Conservation (phyloP, 345 rosid species). For the Ricinus communis region DNA sequence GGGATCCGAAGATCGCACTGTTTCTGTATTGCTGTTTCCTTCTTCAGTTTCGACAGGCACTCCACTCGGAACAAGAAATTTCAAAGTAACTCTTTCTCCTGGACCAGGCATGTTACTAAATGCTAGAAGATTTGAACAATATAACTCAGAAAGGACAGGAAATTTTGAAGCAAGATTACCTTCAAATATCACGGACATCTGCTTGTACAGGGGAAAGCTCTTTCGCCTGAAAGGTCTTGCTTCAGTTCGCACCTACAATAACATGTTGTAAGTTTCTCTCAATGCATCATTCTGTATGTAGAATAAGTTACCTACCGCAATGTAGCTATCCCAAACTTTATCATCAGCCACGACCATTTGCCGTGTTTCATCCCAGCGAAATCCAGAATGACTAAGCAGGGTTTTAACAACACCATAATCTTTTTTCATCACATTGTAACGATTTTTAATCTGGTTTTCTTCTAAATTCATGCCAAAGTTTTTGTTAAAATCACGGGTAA, state of each 20-base stretch:
- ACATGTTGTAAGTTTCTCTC: background rate
- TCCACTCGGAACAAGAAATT: slow-evolving; percentile 21
- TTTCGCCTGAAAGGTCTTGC: slow-evolving; percentile 43
- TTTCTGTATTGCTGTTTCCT: slow-evolving; percentile 40
- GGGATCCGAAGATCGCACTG: slow-evolving; percentile 34
- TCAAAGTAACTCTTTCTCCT: slow-evolving; percentile 34
- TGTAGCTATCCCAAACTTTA: slow-evolving; percentile 41
- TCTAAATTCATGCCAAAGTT: slow-evolving; percentile 38
- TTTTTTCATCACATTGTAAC: slow-evolving; percentile 44
- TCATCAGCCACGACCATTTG: slow-evolving; percentile 44
- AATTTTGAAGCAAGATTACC: too few species aligned
- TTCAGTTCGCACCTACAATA: slow-evolving; percentile 33
- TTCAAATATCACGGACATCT: slow-evolving; percentile 39
- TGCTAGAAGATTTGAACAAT: background rate
- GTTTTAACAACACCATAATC: slow-evolving; percentile 40
- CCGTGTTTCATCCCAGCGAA: slow-evolving; percentile 40
- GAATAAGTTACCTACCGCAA: slow-evolving; percentile 16
- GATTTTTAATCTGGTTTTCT: slow-evolving; percentile 44
- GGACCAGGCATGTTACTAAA: slow-evolving; percentile 8
- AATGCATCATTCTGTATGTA: background rate
- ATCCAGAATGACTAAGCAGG: slow-evolving; percentile 27
- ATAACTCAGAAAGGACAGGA: background rate
- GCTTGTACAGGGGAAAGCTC: slow-evolving; percentile 37
- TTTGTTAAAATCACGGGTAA: slow-evolving; percentile 32
- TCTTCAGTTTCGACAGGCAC: slow-evolving; percentile 26